Evolutionary conservation across 2,329 filamentous ascomycete species (phyloP), one percentile per base, ranked within the genome.

Genomic region (Gliomastix tumulicola): DNA sequence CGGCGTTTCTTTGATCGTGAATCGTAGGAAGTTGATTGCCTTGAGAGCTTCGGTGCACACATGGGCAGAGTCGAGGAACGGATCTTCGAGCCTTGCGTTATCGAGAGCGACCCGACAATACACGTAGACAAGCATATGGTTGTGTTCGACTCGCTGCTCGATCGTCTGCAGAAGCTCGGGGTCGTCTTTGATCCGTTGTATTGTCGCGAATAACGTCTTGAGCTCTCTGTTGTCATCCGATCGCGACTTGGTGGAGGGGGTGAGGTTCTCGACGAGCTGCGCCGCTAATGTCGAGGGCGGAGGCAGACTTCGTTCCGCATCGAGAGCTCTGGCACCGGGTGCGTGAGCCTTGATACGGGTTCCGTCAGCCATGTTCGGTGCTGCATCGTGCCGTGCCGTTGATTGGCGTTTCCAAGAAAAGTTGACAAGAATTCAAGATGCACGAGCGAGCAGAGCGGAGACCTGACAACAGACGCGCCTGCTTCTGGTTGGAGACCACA

Each of bases 241-340:
- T 49, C 75, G 72, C 36, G 74, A 72, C 43, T 70, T 73, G 35
- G 74, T 70, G 34, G 76, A 75, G 17, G 82, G 74, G 30, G 83
- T 78, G 43, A 88, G 79, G 55, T 86, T 87, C 54, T 86, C 82
- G 44, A 92, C 87, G 39, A 96, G 79, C 58, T 94, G 86, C 11
- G 87, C 87, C 36, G 89, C 88, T 50, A 95, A 72, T 9, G 88
- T 94, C 13, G 89, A 95, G 11, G 88, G 84, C 27, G 79, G 78
- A 32, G 67, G 64, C n/a, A n/a, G 9, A 46, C 50, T 15, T 39
- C 35, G 11, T 45, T 41, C 46, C 32, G 41, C 44, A 33, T 39
- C 44, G 32, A 42, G 35, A 33, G 41, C 44, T 37, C 41, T 37
- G 21, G 44, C 38, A 18, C 47, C 48, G 22, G 41, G 35, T 25